Evolutionary conservation across 345 rosid genomes (phyloP).

Genomic region (Triadica sebifera): DNA sequence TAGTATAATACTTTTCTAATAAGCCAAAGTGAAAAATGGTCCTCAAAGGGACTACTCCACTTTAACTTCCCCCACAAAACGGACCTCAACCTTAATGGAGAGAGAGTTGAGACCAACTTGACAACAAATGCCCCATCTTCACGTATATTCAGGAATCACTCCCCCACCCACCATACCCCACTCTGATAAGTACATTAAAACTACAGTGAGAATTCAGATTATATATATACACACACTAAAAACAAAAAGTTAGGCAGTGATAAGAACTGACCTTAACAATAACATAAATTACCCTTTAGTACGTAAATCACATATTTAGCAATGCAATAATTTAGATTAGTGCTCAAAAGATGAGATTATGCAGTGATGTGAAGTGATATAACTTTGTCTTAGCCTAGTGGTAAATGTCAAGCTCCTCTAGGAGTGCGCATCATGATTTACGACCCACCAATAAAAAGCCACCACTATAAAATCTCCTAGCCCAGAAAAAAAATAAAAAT

Average conservation of each 20-base stretch:
- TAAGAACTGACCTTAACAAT: constrained; percentile 8
- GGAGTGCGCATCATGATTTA: no score
- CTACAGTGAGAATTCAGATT: constrained; percentile 17
- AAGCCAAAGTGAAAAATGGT: constrained; percentile 58
- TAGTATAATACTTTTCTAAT: constrained; percentile 35
- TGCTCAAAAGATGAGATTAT: neutral
- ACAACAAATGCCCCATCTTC: constrained; percentile 47
- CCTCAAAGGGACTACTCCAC: constrained; percentile 56
- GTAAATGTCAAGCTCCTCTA: no score
- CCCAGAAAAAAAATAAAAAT: no score
- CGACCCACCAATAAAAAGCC: no score
- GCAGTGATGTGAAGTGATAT: neutral
- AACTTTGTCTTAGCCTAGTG: no score
- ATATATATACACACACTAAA: no score
- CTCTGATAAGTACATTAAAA: constrained; percentile 30
- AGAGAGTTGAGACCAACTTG: constrained; percentile 53
- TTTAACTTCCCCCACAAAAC: constrained; percentile 42
- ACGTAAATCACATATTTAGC: neutral
- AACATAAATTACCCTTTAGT: neutral
- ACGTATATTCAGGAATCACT: constrained; percentile 41
- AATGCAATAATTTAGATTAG: neutral
- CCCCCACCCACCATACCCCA: constrained; percentile 42
- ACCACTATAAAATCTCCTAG: no score
- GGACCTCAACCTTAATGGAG: constrained; percentile 30
- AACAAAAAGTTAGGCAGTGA: constrained; percentile 10